A percentile compares a stretch with the other conserved stretches of the same genome.
These are phyloP conservation scores for Xylariaceae sp. DNA, from an alignment of 2,329 filamentous ascomycete species.

Conservation along the genomic window DNA sequence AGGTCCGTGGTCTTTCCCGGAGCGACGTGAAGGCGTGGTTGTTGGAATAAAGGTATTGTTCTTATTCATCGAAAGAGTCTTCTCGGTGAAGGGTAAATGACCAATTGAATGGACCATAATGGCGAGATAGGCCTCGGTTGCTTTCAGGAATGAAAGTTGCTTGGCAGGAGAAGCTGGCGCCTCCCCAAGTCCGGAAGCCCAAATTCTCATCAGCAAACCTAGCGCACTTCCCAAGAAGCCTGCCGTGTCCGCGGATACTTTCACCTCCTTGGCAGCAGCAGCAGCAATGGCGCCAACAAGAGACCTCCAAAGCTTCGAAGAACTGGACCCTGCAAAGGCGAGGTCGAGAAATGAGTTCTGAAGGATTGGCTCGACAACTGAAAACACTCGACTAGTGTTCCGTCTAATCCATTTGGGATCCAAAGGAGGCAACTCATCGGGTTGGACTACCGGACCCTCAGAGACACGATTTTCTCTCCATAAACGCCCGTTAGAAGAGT, in stretches of 20 bases:
- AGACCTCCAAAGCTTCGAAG: conserved; percentile 53
- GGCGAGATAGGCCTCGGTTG: conserved; percentile 47
- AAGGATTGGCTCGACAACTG: conserved; percentile 54
- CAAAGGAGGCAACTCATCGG: conserved; percentile 75
- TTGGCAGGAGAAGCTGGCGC: conserved; percentile 46
- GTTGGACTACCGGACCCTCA: conserved; percentile 51
- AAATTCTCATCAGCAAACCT: conserved; percentile 63
- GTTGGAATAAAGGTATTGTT: conserved; percentile 56
- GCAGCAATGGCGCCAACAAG: conserved; percentile 59
- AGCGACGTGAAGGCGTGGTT: conserved; percentile 60
- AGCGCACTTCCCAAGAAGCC: conserved; percentile 70
- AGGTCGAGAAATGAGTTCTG: conserved; percentile 58
- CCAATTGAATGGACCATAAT: conserved; percentile 50
- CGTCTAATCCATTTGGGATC: conserved; percentile 84
- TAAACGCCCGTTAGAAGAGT: conserved; percentile 50
- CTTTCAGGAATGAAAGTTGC: conserved; percentile 48
- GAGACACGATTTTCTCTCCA: conserved; percentile 73
- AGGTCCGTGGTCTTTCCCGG: conserved; percentile 45
- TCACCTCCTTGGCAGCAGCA: conserved; percentile 80
- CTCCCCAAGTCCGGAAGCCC: conserved; percentile 56
- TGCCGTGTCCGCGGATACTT: conserved; percentile 76
- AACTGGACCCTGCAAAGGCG: conserved; percentile 51
- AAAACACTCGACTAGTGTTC: conserved; percentile 61
- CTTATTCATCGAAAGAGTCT: conserved; percentile 46
- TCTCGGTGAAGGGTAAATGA: conserved; percentile 58